Base-by-base conservation (phyloP, 305 asterid genomes). In the Caryopteris hybrid region DNA sequence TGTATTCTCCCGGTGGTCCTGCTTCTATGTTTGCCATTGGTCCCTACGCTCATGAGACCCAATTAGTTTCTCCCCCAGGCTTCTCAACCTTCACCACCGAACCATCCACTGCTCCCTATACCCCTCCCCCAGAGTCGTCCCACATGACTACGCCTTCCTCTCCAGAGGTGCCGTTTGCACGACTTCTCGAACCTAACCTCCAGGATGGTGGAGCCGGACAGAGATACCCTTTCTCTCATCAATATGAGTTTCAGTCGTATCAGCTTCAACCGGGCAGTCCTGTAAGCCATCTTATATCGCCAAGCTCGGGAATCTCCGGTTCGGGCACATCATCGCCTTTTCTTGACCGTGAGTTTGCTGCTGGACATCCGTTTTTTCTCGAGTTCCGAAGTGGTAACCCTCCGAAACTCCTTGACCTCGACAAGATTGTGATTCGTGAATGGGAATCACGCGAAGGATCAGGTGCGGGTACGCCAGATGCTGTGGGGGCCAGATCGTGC, bases 221-320 rank as follows among this genome's bases (percentile, higher is more conserved):
- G 70, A 83, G 84, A 74, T 85, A 74, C 76, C 94, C 89, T 20
- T 65, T 68, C 69, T 80, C 87, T 18, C 94, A 73, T 25, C 95
- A 73, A 46, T 77, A 91, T 45, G 99, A 87, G 46, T 93, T 88
- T 61, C 96, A 85, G 48, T 86, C 95, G 31, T 93, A 89, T 81
- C 97, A 87, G 56, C 94, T 93, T 74, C 95, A 93, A 61, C 99
- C 96, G 10, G 99, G 99, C 43, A 90, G 97, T 75, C 99, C 97
- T 7, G 84, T 88, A 63, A 86, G 99, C 83, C 93, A 87, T 76
- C 75, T 93, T 81, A 87, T 93, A 80, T 94, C 97, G 2, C 97
- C 97, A 6, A 57, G 95, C 81, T 90, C 96, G 2, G 98, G 92
- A 69, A 86, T 87, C 13, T 89, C 96, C n/a, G 88, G 88, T 43